A percentile compares a stretch with the other conserved stretches of the same genome.
phyloP scores from a whole-genome alignment of 108 stramenopile genomes.

The Fragilaria crotonensis region DNA sequence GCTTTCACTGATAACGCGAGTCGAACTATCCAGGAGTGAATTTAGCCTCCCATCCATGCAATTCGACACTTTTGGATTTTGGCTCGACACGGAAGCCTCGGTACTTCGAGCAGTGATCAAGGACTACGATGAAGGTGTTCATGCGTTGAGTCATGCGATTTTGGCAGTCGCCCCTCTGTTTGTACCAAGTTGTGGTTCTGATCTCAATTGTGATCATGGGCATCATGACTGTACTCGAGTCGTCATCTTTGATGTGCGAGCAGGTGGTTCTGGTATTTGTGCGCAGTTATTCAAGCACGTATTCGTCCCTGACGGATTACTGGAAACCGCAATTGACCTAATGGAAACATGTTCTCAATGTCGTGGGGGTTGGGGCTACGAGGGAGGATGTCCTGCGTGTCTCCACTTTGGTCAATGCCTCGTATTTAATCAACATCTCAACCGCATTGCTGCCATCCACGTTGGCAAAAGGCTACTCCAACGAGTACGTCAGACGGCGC shows the following conservation, averaged over 20 bases:
- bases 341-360: conserved; percentile 61
- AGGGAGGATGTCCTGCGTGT: conserved; percentile 81
- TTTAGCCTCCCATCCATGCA: conserved; percentile 86
- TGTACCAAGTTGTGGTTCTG: conserved; percentile 67
- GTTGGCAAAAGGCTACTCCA: conserved; percentile 52
- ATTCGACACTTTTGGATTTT: conserved; percentile 86
- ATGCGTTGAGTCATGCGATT: conserved; percentile 89
- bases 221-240: conserved; percentile 52
- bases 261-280: conserved; percentile 65
- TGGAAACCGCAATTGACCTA: conserved; percentile 61
- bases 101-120: conserved; percentile 28
- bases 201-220: conserved; percentile 74
- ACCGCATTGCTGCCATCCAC: conserved; percentile 29
- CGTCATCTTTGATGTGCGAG: conserved; percentile 64
- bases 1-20: conserved; percentile 56
- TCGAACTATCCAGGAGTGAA: conserved; percentile 66
- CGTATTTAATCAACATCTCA: conserved; percentile 61
- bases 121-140: conserved; percentile 72
- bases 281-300: conserved; percentile 50
- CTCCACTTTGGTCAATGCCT: conserved; percentile 64
- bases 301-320: conserved; percentile 35
- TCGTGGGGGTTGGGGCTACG: conserved; percentile 30
- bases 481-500: conserved; percentile 37
- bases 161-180: conserved; percentile 87
- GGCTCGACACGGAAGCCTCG: conserved; percentile 83